Evolutionary conservation across 352 stramenopile genomes (phyloP), one percentile per base, ranked within the genome.

Genomic region (Pythium guiyangense): DNA sequence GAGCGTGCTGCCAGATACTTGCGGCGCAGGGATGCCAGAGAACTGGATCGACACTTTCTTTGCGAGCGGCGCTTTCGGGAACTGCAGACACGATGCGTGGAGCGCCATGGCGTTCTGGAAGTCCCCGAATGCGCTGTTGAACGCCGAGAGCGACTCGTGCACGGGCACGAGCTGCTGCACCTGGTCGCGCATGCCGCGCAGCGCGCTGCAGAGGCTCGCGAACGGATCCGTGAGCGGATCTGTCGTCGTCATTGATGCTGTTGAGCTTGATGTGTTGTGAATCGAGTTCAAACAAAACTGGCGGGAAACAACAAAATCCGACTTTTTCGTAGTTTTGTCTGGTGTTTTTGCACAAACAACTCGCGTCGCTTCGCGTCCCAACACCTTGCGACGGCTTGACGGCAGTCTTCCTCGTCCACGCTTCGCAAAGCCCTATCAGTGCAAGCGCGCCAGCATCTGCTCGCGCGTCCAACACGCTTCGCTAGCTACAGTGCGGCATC

Each of bases 71-170:
- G 62, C 58, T 45, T 67, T 60, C 4, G 79, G 82, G 65, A 88
- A 90, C 61, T 64, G 62, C 27, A 92, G 68, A 65, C 82, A 92
- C 35, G 79, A 90, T 53, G 75, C 79, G 48, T 94, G 82, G 56
- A 94, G 69, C 53, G 69, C 71, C 69, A 92, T 91, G 50, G 78
- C 81, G 46, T 73, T 76, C 63, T 90, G 80, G 59, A 94, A 90
- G 18, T 69, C 56, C 31, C 85, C 85, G 31, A 94, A 94, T 15
- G 73, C 72, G 43, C 40, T 52, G 64, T 92, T 93, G 58, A 93
- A 93, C 53, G 79, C 67, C 26, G 85, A 75, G 25, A 94, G 67
- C n/a, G 79, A 71, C 15, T 86, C 70, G 53, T 92, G 80, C 45
- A 94, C 80, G 4, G 55, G 71, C 50, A 68, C 49, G n/a, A 94